A percentile compares a stretch with the other conserved stretches of the same genome.
phyloP scores from a whole-genome alignment of 2,329 filamentous ascomycete species.

The Sarocladium brachiariae region DNA sequence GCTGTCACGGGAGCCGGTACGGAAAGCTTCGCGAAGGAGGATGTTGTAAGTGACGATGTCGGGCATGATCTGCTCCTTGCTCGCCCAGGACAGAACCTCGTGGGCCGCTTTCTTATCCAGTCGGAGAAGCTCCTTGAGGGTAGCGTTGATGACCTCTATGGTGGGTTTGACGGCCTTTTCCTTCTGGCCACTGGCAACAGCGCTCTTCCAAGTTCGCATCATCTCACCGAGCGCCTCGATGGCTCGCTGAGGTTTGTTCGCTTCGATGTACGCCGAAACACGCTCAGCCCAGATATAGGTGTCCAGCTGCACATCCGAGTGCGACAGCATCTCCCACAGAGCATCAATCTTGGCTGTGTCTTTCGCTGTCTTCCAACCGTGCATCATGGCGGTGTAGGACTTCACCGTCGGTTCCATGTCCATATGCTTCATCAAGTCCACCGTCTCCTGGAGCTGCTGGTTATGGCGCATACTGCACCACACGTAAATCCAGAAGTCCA shows the following conservation, averaged over 20 bases:
- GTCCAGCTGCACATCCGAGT: conserved; percentile 55
- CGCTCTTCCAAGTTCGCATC: conserved; percentile 49
- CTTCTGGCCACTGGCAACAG: conserved; percentile 21
- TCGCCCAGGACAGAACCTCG: conserved; percentile 53
- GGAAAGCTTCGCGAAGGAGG: conserved; percentile 55
- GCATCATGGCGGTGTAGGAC: conserved; percentile 69
- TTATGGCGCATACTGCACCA: conserved; percentile 29
- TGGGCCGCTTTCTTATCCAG: conserved; percentile 42
- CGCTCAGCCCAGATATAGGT: conserved; percentile 61
- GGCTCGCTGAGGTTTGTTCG: conserved; percentile 46
- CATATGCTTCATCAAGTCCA: conserved; percentile 36
- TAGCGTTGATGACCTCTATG: conserved; percentile 62
- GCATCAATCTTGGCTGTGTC: conserved; percentile 54
- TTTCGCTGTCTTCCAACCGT: conserved; percentile 55
- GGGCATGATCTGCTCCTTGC: conserved; percentile 45
- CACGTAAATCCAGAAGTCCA: conserved; percentile 34
- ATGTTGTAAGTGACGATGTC: conserved; percentile 61
- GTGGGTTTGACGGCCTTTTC: conserved; percentile 47
- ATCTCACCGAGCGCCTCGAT: conserved; percentile 61
- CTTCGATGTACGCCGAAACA: conserved; percentile 57
- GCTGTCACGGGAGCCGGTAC: conserved; percentile 36
- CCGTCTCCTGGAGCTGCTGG: conserved; percentile 25
- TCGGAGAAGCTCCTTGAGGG: conserved; percentile 55
- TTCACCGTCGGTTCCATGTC: conserved; percentile 52
- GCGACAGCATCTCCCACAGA: conserved; percentile 60